Evolutionary conservation across 2,329 filamentous ascomycete genomes (phyloP).

Genomic region (Diplodia intermedia): DNA sequence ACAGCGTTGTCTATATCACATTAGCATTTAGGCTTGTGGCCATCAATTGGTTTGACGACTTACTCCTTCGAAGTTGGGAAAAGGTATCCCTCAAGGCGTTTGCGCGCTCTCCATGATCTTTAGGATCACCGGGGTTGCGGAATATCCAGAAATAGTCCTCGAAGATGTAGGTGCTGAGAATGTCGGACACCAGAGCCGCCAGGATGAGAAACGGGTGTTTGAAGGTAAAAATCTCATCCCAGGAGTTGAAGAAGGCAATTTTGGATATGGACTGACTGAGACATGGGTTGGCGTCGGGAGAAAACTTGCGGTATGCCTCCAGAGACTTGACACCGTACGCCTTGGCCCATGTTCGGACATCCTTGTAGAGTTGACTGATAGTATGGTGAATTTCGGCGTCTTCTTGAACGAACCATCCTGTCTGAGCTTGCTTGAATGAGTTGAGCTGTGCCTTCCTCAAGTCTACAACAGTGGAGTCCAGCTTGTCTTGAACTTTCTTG

Average conservation of each 20-base stretch:
- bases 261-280: background rate
- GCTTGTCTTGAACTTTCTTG: background rate
- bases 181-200: background rate
- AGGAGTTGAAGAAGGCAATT: background rate
- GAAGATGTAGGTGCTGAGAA: slow-evolving; percentile 8
- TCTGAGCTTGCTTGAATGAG: background rate
- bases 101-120: too few relatives aligned
- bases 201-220: slow-evolving; percentile 27
- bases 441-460: slow-evolving; percentile 6
- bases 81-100: background rate
- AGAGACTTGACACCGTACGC: background rate
- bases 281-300: too few relatives aligned
- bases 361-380: background rate
- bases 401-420: background rate
- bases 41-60: background rate
- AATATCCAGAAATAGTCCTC: slow-evolving; percentile 13
- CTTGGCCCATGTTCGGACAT: slow-evolving; percentile 4
- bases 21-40: background rate
- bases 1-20: background rate
- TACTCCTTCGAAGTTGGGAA: background rate
- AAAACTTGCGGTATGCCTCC: background rate
- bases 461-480: background rate
- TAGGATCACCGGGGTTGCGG: background rate
- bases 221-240: background rate
- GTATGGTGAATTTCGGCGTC: background rate